A percentile compares a stretch with the other conserved stretches of the same genome.
These are phyloP conservation scores for Tetraselmis chui DNA, from an alignment of 139 green algal species.

Conservation along the genomic window DNA sequence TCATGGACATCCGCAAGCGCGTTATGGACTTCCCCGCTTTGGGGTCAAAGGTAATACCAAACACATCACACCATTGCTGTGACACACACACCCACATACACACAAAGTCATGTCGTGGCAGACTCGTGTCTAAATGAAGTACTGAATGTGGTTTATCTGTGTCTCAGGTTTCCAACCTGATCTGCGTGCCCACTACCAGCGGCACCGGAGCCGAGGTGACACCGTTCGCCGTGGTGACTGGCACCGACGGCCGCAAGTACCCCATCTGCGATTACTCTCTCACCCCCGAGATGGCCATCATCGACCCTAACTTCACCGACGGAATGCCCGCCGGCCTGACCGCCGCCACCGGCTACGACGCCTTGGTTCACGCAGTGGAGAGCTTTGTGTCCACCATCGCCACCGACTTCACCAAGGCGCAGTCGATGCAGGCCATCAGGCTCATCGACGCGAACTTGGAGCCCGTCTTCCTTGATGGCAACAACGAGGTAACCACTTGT, in stretches of 20 bases:
- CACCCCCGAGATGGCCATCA: constrained; percentile 37
- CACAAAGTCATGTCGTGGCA: no score
- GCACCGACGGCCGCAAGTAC: constrained; percentile 21
- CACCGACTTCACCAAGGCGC: constrained; percentile 58
- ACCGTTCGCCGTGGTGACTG: constrained; percentile 61
- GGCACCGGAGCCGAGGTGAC: constrained; percentile 61
- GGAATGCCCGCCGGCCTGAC: constrained; percentile 54
- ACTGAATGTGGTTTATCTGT: constrained; percentile 5
- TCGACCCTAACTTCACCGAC: constrained; percentile 26
- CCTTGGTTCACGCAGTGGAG: constrained; percentile 59
- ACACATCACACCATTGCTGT: no score
- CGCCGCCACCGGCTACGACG: constrained; percentile 56
- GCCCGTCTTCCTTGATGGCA: background rate
- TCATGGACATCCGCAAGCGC: constrained; percentile 74
- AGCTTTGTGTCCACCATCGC: constrained; percentile 51
- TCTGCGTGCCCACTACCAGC: constrained; percentile 53
- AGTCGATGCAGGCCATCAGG: constrained; percentile 37
- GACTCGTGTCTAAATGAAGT: constrained; percentile 8
- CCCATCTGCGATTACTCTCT: constrained; percentile 45
- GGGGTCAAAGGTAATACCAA: constrained; percentile 3
- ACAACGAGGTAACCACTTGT: background rate
- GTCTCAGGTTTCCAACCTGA: constrained; percentile 27
- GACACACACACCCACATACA: no score
- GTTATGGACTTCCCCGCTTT: constrained; percentile 16
- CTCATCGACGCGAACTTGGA: constrained; percentile 8